Conservation (phyloP, 768 basidiomycete species). For the Boletales sp. region DNA sequence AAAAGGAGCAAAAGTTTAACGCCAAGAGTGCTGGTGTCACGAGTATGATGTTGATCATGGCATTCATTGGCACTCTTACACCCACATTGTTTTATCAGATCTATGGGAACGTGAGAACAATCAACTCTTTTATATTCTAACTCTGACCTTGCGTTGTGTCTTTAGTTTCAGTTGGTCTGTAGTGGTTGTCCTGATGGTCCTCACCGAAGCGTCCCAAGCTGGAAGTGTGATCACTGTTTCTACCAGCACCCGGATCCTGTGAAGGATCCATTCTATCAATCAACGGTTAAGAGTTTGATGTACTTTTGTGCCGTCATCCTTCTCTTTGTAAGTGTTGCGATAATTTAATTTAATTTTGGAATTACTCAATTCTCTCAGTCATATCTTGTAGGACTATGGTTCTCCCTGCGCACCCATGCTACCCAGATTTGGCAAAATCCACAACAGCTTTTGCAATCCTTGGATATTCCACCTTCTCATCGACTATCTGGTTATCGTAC, state of each 20-base stretch:
- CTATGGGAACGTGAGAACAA: constrained; percentile 82
- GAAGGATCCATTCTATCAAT: constrained; percentile 93
- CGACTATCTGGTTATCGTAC: constrained; percentile 64
- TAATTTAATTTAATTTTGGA: not conserved
- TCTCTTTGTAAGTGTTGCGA: constrained; percentile 64
- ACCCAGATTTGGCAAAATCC: constrained; percentile 99
- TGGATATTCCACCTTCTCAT: constrained; percentile 51
- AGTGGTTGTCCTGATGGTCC: constrained; percentile 61
- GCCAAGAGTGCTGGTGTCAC: constrained; percentile 99
- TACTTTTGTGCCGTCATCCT: constrained; percentile 92
- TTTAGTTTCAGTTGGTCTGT: constrained; percentile 84
- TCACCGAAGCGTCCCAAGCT: constrained; percentile 36
- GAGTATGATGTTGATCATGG: constrained; percentile 99
- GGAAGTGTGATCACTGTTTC: constrained; percentile 90
- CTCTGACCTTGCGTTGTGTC: constrained; percentile 16
- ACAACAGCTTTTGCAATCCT: constrained; percentile 68
- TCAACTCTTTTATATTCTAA: not conserved
- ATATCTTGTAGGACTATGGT: constrained; percentile 96
- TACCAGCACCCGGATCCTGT: constrained; percentile 94
- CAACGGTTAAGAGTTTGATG: constrained; percentile 92
- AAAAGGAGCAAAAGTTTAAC: constrained; percentile 98
- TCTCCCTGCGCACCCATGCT: constrained; percentile 96
- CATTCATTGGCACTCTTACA: constrained; percentile 91
- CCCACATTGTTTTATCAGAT: constrained; percentile 98
- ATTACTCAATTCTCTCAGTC: constrained; percentile 50